These are phyloP conservation scores for Solanum chacoense DNA, from an alignment of 305 asterid genomes.

Conservation along the genomic window DNA sequence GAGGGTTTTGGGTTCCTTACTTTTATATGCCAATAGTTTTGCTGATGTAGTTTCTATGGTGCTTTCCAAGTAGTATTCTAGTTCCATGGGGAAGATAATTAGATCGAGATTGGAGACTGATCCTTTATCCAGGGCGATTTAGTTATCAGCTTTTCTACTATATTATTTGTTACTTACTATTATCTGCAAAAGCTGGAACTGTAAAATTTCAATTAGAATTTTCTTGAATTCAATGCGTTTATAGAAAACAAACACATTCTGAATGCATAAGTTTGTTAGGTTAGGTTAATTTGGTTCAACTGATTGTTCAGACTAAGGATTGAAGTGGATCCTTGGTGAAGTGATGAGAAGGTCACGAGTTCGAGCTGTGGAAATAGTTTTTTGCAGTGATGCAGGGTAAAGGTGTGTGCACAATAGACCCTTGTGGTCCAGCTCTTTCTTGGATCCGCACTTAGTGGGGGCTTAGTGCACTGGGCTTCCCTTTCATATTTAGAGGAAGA, in stretches of 20 bases:
- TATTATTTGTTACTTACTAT: background rate
- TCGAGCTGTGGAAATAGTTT: too few relatives aligned
- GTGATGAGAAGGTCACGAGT: too few relatives aligned
- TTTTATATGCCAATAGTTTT: background rate
- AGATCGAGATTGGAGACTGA: background rate
- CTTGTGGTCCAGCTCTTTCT: background rate
- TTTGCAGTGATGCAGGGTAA: background rate
- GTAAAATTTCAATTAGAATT: too few relatives aligned
- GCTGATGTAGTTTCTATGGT: background rate
- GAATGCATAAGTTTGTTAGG: background rate
- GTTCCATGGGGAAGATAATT: background rate
- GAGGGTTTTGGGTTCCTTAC: background rate
- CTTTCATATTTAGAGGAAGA: background rate
- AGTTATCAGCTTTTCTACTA: too few relatives aligned
- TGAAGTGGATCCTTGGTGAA: background rate
- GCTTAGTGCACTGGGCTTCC: background rate
- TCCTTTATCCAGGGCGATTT: too few relatives aligned
- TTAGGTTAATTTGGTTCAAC: background rate
- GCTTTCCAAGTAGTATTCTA: too few relatives aligned
- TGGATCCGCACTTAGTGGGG: rapidly evolving
- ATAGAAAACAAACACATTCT: background rate
- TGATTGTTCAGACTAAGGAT: background rate
- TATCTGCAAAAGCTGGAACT: background rate
- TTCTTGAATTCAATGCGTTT: background rate
- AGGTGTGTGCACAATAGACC: background rate